phyloP scores from a whole-genome alignment of 1,284 basidiomycete genomes.

The Ganoderma multipileum region DNA sequence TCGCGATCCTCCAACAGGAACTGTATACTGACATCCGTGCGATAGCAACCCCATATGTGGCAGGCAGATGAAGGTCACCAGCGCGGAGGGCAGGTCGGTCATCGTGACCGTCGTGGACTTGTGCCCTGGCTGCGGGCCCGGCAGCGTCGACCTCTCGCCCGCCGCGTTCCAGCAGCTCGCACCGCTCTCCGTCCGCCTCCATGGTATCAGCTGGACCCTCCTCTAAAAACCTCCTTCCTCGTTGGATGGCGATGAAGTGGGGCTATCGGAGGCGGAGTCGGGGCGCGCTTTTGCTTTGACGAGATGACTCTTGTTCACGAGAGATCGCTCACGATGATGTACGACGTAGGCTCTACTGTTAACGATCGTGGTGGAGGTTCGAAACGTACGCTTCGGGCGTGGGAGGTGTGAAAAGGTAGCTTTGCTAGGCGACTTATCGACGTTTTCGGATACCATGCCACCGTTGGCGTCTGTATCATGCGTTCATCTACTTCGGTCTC shows the following conservation, averaged over 20 bases:
- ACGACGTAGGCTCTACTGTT: slow-evolving; percentile 22
- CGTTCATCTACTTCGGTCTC: too few species aligned
- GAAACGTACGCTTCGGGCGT: neutral
- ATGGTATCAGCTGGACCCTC: slow-evolving; percentile 32
- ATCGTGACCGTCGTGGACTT: slow-evolving; percentile 49
- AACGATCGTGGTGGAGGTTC: slow-evolving; percentile 20
- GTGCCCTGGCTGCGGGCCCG: slow-evolving; percentile 48
- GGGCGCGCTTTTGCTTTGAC: neutral
- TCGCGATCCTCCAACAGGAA: too few species aligned
- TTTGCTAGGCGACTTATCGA: too few species aligned
- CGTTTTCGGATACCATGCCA: too few species aligned
- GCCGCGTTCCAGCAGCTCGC: slow-evolving; percentile 50
- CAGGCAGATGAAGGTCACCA: slow-evolving; percentile 38
- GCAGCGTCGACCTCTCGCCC: slow-evolving; percentile 50
- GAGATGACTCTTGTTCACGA: slow-evolving; percentile 16
- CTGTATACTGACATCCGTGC: slow-evolving; percentile 7
- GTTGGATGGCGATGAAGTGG: neutral
- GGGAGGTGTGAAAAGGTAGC: neutral
- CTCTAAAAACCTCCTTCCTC: slow-evolving; percentile 1
- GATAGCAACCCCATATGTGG: slow-evolving; percentile 45
- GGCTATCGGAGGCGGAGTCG: neutral
- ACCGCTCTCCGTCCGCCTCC: slow-evolving; percentile 31
- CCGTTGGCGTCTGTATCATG: too few species aligned
- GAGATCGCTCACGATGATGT: slow-evolving; percentile 17
- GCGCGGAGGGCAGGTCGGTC: slow-evolving; percentile 41